A percentile compares a stretch with the other conserved stretches of the same genome.
Evolutionary conservation across 192 early-diverging fungal genomes (phyloP).

Genomic region (Coemansia sp.): DNA sequence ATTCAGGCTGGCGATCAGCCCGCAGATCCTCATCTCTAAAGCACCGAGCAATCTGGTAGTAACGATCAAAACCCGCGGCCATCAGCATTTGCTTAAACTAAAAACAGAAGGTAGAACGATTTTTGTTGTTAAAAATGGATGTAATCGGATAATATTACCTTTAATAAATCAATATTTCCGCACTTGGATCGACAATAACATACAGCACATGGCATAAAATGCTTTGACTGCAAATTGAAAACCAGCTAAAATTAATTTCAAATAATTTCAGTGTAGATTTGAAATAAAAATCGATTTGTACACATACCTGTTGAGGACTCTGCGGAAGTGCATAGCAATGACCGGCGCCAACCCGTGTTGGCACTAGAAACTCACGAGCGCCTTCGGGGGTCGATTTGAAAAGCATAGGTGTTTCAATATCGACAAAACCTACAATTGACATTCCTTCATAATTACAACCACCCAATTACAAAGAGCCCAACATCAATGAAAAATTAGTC

Average conservation of each 20-base stretch:
- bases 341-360: conserved; percentile 66
- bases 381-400: conserved; percentile 94
- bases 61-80: conserved; percentile 84
- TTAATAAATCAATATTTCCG: neutral
- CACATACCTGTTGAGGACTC: conserved; percentile 77
- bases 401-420: conserved; percentile 90
- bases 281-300: neutral
- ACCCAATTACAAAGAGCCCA: too few species aligned
- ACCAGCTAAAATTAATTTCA: neutral
- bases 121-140: neutral
- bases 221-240: neutral
- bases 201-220: neutral
- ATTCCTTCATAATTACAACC: neutral
- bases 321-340: conserved; percentile 86
- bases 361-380: conserved; percentile 91
- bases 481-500: too few species aligned
- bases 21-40: conserved; percentile 88
- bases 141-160: neutral
- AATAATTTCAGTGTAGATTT: too few species aligned
- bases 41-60: conserved; percentile 91
- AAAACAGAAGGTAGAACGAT: neutral
- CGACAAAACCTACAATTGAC: conserved; percentile 62
- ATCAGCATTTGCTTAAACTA: conserved; percentile 94
- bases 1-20: conserved; percentile 89
- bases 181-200: neutral